These are phyloP conservation scores for Chlorella sp. DNA, from an alignment of 139 green algal species.

Conservation along the genomic window DNA sequence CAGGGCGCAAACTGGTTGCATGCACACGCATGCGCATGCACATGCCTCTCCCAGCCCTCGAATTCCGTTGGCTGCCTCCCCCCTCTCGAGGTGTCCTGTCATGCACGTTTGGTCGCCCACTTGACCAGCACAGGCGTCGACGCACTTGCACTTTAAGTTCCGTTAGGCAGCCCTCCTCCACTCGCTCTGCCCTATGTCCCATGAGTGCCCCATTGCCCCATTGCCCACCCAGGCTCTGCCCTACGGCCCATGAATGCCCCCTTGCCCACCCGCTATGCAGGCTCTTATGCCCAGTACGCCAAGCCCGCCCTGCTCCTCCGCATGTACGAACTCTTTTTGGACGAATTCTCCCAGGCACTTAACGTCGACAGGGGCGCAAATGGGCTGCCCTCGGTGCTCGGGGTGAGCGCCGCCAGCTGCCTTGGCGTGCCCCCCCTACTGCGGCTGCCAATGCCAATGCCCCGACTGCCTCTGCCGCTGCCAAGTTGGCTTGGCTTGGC, in stretches of 20 bases:
- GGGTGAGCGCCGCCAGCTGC: background rate
- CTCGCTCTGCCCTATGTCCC: too few relatives aligned
- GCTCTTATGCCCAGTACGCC: slow-evolving; percentile 24
- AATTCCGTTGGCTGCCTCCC: too few relatives aligned
- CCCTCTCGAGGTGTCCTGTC: too few relatives aligned
- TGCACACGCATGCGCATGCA: too few relatives aligned
- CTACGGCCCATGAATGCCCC: background rate
- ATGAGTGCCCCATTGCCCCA: background rate
- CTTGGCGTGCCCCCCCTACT: background rate
- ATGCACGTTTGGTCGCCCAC: too few relatives aligned
- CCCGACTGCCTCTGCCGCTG: background rate
- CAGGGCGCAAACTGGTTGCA: too few relatives aligned
- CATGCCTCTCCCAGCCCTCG: background rate
- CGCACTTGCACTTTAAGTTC: too few relatives aligned
- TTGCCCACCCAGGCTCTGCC: background rate
- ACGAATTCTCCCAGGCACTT: background rate
- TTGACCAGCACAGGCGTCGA: too few relatives aligned
- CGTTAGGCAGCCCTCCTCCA: too few relatives aligned
- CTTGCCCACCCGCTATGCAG: background rate
- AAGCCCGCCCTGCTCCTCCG: slow-evolving; percentile 37
- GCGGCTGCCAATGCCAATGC: background rate
- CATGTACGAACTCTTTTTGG: slow-evolving; percentile 35
- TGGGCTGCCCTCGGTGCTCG: background rate
- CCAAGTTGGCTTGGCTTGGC: too few relatives aligned
- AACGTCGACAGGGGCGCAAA: background rate